Percentiles rank a stretch among this genome's conserved stretches.
Conservation (phyloP, 2,329 filamentous ascomycete genomes). For the Pseudogymnoascus sp. region DNA sequence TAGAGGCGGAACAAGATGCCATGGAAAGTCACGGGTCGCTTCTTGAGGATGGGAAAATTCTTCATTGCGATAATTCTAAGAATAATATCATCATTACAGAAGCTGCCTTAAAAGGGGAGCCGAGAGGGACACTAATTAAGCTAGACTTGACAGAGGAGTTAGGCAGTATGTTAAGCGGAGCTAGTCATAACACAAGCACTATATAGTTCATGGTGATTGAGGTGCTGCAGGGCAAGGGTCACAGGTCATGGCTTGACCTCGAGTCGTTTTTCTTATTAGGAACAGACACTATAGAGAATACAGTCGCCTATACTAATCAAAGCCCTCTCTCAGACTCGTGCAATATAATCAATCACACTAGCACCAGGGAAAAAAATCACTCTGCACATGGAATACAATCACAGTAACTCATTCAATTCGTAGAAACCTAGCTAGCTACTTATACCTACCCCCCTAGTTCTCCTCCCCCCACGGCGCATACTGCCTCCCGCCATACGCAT, state of each 20-base stretch:
- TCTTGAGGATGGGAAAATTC: conserved; percentile 29
- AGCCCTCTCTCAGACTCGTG: too few relatives aligned
- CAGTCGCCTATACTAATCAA: too few relatives aligned
- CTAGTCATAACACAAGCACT: conserved; percentile 27
- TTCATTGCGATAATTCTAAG: conserved; percentile 35
- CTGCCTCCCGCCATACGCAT: not conserved
- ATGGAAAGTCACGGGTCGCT: conserved; percentile 36
- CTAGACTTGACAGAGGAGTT: conserved; percentile 31
- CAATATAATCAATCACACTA: too few relatives aligned
- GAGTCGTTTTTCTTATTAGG: too few relatives aligned
- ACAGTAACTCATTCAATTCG: not conserved
- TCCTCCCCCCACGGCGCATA: not conserved
- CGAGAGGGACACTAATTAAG: conserved; percentile 27
- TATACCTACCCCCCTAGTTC: not conserved
- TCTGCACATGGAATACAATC: not conserved
- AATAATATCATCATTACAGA: conserved; percentile 35
- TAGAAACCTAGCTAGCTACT: not conserved
- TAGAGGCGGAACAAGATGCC: conserved; percentile 32
- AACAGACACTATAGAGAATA: too few relatives aligned
- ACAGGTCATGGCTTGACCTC: too few relatives aligned
- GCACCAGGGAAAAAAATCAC: too few relatives aligned
- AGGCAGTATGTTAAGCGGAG: conserved; percentile 22
- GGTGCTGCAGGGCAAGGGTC: conserved; percentile 18
- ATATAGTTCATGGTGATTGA: conserved; percentile 34
- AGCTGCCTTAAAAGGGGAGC: conserved; percentile 3